Evolutionary conservation across 208 protist species (phyloP).

Genomic region (Wallacemonas sp.): DNA sequence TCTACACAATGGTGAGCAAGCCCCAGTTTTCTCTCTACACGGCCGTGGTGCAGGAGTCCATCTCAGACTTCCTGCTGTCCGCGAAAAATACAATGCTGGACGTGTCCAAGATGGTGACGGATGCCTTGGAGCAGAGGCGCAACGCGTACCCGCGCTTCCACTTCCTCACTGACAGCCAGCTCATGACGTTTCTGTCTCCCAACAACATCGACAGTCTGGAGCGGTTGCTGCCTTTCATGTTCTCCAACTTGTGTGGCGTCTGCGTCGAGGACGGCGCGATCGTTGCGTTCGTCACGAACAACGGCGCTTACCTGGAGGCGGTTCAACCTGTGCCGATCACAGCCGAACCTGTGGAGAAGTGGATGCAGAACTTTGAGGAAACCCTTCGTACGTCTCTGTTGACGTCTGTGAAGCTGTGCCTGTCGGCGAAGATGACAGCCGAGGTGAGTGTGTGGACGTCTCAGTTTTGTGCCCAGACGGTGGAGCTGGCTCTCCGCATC

Average conservation of each 20-base stretch:
- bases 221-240: conserved; percentile 68
- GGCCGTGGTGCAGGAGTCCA: conserved; percentile 90
- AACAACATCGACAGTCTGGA: conserved; percentile 37
- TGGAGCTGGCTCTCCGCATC: conserved; percentile 68
- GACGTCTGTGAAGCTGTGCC: conserved; percentile 42
- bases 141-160: conserved; percentile 92
- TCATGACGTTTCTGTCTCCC: conserved; percentile 80
- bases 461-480: conserved; percentile 66
- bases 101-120: conserved; percentile 83
- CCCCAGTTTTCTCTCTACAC: conserved; percentile 90
- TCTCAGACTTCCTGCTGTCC: conserved; percentile 86
- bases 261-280: conserved; percentile 37
- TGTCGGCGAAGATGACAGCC: conserved; percentile 32
- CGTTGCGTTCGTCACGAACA: conserved; percentile 43
- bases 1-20: conserved; percentile 57
- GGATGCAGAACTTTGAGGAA: conserved; percentile 72
- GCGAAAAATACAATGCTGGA: conserved; percentile 89
- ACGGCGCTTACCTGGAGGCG: conserved; percentile 52
- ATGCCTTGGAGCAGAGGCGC: conserved; percentile 93
- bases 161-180: conserved; percentile 88
- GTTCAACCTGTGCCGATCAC: conserved; percentile 36
- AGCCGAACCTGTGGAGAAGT: conserved; percentile 49
- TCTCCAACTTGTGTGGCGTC: conserved; percentile 47
- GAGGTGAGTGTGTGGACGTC: conserved; percentile 51
- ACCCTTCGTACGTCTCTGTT: conserved; percentile 57